Conservation (phyloP, 495 filamentous ascomycete genomes). For the Platismatia glauca region DNA sequence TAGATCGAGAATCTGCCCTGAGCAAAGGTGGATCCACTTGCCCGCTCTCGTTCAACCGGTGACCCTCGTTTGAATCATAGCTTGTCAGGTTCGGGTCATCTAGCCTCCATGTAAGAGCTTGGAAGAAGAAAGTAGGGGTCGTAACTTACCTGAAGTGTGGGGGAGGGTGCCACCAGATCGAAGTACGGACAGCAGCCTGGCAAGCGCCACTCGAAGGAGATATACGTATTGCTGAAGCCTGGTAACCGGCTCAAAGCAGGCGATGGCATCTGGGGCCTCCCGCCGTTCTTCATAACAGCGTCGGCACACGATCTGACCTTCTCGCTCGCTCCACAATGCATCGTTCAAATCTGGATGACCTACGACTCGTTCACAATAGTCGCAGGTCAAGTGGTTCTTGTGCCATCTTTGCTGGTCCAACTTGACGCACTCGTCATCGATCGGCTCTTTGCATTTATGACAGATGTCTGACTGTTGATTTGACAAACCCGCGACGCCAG, state of each 20-base stretch:
- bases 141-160: conserved; percentile 53
- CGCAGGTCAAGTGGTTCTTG: conserved; percentile 66
- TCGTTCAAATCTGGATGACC: conserved; percentile 48
- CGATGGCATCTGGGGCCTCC: conserved; percentile 39
- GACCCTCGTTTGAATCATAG: conserved; percentile 59
- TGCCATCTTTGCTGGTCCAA: conserved; percentile 74
- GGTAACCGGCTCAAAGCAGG: conserved; percentile 56
- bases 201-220: conserved; percentile 81
- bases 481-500: conserved; percentile 64
- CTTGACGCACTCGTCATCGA: conserved; percentile 85
- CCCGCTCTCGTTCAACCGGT: conserved; percentile 36
- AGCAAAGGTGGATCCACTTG: conserved; percentile 42
- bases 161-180: conserved; percentile 71
- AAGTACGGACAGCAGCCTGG: conserved; percentile 78
- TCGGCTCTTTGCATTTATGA: conserved; percentile 66
- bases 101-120: conserved; percentile 18
- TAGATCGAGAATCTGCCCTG: conserved; percentile 61
- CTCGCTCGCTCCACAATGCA: conserved; percentile 55
- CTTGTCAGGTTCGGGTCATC: conserved; percentile 65
- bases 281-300: conserved; percentile 48
- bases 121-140: neutral
- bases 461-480: conserved; percentile 77
- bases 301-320: conserved; percentile 58
- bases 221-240: conserved; percentile 92
- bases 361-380: conserved; percentile 64